Conservation (phyloP, 140 eudicot genomes). For the Senecio squalidus region DNA sequence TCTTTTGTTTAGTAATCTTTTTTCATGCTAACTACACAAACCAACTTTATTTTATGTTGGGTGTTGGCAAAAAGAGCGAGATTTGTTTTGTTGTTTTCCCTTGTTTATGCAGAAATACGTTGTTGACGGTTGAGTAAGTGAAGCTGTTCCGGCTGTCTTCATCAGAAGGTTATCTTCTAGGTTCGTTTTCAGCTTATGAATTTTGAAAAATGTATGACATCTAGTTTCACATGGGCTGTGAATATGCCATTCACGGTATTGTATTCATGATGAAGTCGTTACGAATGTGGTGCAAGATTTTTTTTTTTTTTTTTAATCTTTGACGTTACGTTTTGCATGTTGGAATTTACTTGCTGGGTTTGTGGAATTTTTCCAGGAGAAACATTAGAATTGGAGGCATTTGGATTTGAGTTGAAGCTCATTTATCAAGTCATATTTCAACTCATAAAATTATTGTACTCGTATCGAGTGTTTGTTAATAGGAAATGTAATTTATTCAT, state of each 20-base stretch:
- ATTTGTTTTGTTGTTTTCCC: conserved; percentile 1
- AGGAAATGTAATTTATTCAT: background rate
- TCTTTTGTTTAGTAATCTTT: background rate
- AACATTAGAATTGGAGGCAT: conserved; percentile 7
- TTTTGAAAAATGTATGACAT: background rate
- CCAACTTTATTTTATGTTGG: background rate
- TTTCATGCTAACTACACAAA: conserved; percentile 5
- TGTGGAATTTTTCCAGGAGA: conserved; percentile 22
- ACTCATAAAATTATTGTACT: no score
- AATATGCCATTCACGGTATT: background rate
- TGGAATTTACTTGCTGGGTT: conserved; percentile 14
- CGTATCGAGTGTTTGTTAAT: background rate
- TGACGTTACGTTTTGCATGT: conserved; percentile 3
- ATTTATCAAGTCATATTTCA: no score
- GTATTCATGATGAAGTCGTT: background rate
- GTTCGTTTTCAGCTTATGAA: conserved; percentile 11
- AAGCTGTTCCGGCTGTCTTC: conserved; percentile 14
- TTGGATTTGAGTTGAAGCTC: conserved; percentile 14
- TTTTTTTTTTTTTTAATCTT: background rate
- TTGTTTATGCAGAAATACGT: conserved; percentile 23
- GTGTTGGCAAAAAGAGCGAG: conserved; percentile 7
- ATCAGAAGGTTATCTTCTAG: conserved; percentile 3
- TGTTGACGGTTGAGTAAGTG: conserved; percentile 7
- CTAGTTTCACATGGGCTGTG: background rate
- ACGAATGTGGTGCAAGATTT: background rate